Base-by-base conservation (phyloP, 306 rosid species). In the Acmispon strigosus region DNA sequence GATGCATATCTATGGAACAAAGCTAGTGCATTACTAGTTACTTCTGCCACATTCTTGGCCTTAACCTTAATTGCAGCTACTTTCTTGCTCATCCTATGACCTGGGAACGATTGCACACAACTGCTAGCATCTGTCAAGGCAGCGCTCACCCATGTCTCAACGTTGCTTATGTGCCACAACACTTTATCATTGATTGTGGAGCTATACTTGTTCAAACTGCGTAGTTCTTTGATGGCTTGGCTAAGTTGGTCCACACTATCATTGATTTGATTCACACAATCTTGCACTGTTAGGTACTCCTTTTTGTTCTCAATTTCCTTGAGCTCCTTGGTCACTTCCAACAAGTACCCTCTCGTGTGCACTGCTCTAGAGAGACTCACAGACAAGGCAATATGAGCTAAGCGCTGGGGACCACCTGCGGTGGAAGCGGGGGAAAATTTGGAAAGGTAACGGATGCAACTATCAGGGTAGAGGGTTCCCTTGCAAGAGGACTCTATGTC, bases 121-220 rank as follows among this genome's bases (percentile, higher is more conserved):
- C 45, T 69, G 47, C 76, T 77, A 17, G 89, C 90, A 60, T 84
- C 90, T 0, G 90, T 87, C 32, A 87, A 49, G 13, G 96, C 90
- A 0, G 89, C 62, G 32, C 92, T 76, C 1, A 75, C 82, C 96
- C 96, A 89, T 22, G 90, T 62, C 79, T 89, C 86, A 15, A 89
- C 87, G 1, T 87, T 85, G 12, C 89, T 85, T 2, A 87, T 70
- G 24, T 87, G 96, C 92, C 92, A 89, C 72, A 79, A 66, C 16
- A 80, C 19, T 19, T 67, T 65, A 20, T 80, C 84, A 16, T 72
- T 70, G 0, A 71, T 64, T 6, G 70, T 10, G n/a, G 62, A 41
- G 0, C 54, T 42, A 5, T 27, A 17, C 5, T 60, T 4, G 51
- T 62, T 77, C 27, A 89, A 58, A 3, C 51, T 49, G 0, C 50